Conservation (phyloP, 2,329 filamentous ascomycete species). For the Dactylellina parvicollis region DNA sequence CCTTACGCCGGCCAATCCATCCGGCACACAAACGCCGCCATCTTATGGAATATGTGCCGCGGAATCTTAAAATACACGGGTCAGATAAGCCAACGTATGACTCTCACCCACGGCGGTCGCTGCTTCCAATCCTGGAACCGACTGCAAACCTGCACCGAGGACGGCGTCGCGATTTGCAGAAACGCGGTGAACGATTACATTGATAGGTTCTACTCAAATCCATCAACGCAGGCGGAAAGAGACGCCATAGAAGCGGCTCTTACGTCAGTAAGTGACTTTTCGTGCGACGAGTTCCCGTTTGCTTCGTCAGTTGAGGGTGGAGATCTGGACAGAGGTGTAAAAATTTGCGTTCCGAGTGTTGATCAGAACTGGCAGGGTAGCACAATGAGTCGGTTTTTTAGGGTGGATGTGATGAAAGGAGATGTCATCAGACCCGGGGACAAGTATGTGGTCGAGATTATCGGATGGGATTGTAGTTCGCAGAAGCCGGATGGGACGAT, state of each 20-base stretch:
- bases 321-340: neutral
- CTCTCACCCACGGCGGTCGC: constrained; percentile 11
- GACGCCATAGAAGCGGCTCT: constrained; percentile 1
- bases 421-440: constrained; percentile 11
- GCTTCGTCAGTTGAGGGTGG: constrained; percentile 19
- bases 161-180: constrained; percentile 3
- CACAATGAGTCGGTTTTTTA: constrained; percentile 16
- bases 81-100: neutral
- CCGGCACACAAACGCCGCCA: constrained; percentile 16
- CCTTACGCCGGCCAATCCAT: constrained; percentile 16
- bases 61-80: constrained; percentile 15
- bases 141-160: neutral
- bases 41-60: constrained; percentile 22
- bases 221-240: neutral
- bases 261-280: constrained; percentile 7
- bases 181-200: constrained; percentile 18
- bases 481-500: constrained; percentile 9
- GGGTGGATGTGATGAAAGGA: neutral
- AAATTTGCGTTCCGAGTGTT: constrained; percentile 3
- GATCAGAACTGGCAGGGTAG: constrained; percentile 24
- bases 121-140: constrained; percentile 20
- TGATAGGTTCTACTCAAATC: constrained; percentile 2
- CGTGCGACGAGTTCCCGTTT: constrained; percentile 24
- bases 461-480: constrained; percentile 13
- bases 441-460: constrained; percentile 21